Evolutionary conservation across 495 filamentous ascomycete species (phyloP), one percentile per base, ranked within the genome.

Genomic region (Aspergillus sclerotiicarbonarius): DNA sequence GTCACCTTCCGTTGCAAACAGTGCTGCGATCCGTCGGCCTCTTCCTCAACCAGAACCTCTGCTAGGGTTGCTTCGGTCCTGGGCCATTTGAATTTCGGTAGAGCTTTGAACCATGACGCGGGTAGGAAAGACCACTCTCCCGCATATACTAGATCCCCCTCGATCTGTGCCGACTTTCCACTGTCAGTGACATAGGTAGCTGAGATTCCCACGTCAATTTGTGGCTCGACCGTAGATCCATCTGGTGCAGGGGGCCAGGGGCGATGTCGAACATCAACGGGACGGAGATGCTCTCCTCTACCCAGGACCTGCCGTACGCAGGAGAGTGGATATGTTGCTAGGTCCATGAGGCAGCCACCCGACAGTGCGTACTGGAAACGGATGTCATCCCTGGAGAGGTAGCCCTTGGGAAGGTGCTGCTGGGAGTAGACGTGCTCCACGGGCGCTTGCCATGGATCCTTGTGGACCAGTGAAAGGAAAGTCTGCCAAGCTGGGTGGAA

Each of bases 331-430:
- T 87, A 87, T 0, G 77, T 73, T 6, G 76, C 78, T 6, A 83
- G 68, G 58, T 86, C 83, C 82, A 88, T 82, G 49, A 83, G 60
- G 8, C 75, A 62, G n/a, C 85, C 86, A 0, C 85, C 85, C 6
- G 75, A 67, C 0, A 87, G 71, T 4, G 71, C 67, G 54, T 80
- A 87, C 16, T 68, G 59, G 62, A 75, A 86, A 0, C 83, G 73
- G 59, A 89, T 89, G 62, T 87, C 77, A 48, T 82, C 73, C 5
- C 61, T 29, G 0, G 33, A 0, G 1, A 66, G 53, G 0, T 43
- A 16, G 0, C 66, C 53, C 41, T 59, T 58, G 1, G 61, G 61
- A 0, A 70, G 16, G 48, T 56, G 59, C 4, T 58, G 59, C 29
- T 62, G 44, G 1, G 59, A 61, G 51, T 16, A 45, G 1, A 52